A percentile compares a stretch with the other conserved stretches of the same genome.
Conservation (phyloP, 805 yeast species). For the Zygosaccharomyces kombuchaensis region DNA sequence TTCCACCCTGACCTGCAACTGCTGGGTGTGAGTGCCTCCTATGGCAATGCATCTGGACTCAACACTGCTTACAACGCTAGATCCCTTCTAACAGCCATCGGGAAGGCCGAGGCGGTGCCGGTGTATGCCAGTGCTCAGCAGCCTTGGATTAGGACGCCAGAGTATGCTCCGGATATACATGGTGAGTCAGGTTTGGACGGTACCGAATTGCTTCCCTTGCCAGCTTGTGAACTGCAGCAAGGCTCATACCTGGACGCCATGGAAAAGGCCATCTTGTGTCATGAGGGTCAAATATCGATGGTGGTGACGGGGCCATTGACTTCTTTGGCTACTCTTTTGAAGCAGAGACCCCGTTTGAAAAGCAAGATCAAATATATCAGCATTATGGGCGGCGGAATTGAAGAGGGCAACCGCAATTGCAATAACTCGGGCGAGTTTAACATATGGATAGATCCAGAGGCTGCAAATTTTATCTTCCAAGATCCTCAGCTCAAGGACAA, state of each 20-base stretch:
- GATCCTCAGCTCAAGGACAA: constrained; percentile 46
- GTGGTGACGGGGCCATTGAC: constrained; percentile 80
- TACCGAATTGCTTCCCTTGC: constrained; percentile 52
- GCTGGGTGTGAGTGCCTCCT: constrained; percentile 69
- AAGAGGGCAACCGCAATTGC: constrained; percentile 44
- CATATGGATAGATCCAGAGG: constrained; percentile 68
- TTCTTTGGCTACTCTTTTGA: constrained; percentile 56
- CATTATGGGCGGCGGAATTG: constrained; percentile 71
- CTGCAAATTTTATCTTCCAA: constrained; percentile 55
- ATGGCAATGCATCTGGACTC: constrained; percentile 63
- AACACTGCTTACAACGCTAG: constrained; percentile 68
- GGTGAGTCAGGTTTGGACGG: constrained; percentile 79
- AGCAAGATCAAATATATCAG: constrained; percentile 49
- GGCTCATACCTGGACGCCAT: constrained; percentile 40
- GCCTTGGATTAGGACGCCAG: constrained; percentile 51
- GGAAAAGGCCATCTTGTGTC: constrained; percentile 40
- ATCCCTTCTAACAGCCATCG: constrained; percentile 59
- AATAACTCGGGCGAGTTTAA: constrained; percentile 68
- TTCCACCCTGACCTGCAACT: constrained; percentile 55
- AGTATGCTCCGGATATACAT: constrained; percentile 58
- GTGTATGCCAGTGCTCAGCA: constrained; percentile 62
- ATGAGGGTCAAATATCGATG: constrained; percentile 50
- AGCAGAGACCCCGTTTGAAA: constrained; percentile 50
- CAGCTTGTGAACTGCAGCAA: constrained; percentile 35
- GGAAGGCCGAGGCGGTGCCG: constrained; percentile 43